Percentiles rank a stretch among this genome's conserved stretches.
Evolutionary conservation across 75 land plant genomes (phyloP).

Genomic region (Pinus taeda): DNA sequence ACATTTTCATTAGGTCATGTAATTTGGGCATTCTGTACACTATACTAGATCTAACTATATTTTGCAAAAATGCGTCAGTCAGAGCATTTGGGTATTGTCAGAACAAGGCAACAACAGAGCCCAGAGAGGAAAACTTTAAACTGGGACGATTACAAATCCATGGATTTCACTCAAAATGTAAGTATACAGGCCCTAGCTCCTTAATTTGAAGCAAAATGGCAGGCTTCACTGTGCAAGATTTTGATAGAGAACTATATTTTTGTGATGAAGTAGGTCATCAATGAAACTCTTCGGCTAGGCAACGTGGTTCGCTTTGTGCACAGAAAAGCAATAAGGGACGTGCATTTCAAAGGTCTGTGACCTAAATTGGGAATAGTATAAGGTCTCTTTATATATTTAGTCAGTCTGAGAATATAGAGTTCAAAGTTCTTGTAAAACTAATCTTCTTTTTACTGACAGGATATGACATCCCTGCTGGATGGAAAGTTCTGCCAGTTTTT

Average conservation of each 20-base stretch:
- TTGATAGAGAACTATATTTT: neutral
- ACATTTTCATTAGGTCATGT: no score
- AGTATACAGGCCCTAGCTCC: neutral
- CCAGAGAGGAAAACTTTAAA: slow-evolving; percentile 28
- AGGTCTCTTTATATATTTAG: neutral
- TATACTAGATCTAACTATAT: no score
- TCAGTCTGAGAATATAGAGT: neutral
- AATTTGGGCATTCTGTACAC: no score
- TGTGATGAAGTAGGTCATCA: slow-evolving; percentile 60
- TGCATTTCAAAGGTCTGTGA: slow-evolving; percentile 62
- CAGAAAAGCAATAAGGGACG: slow-evolving; percentile 74
- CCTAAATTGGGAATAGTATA: no score
- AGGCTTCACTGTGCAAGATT: neutral
- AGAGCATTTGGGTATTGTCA: slow-evolving; percentile 53
- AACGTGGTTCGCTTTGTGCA: slow-evolving; percentile 83
- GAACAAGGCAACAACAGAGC: slow-evolving; percentile 36
- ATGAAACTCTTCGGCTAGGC: slow-evolving; percentile 87
- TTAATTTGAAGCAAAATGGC: no score
- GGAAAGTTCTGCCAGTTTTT: slow-evolving; percentile 88
- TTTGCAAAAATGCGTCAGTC: neutral
- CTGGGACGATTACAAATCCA: slow-evolving; percentile 91
- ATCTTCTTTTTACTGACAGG: slow-evolving; percentile 25
- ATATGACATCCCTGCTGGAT: slow-evolving; percentile 80
- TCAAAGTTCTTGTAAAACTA: neutral
- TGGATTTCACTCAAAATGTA: slow-evolving; percentile 92